Conservation (phyloP, 2,329 filamentous ascomycete species). For the Venturia oleaginea region DNA sequence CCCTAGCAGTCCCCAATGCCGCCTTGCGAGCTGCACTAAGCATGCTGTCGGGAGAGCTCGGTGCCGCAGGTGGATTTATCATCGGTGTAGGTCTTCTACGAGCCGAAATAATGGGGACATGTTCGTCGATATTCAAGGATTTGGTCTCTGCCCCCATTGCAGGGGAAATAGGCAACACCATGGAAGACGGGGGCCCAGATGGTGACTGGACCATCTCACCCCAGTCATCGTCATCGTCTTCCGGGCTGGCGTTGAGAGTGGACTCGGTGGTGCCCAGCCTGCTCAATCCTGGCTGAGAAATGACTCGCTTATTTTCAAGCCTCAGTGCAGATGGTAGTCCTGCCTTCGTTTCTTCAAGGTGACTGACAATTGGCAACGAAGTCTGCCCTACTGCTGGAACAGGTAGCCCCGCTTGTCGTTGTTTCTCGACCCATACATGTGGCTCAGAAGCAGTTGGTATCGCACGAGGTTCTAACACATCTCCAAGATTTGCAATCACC, state of each 20-base stretch:
- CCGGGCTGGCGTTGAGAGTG: neutral
- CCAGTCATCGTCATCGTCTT: constrained; percentile 12
- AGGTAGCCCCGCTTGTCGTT: neutral
- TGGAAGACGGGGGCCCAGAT: neutral
- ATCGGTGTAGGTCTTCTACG: constrained; percentile 3
- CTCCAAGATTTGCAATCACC: neutral
- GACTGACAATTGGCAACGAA: neutral
- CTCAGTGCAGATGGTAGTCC: neutral
- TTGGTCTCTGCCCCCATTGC: neutral
- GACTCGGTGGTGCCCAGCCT: neutral
- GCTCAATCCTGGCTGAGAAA: neutral
- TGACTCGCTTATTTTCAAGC: neutral
- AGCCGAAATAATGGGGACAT: neutral
- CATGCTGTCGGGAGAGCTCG: neutral
- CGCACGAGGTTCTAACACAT: neutral
- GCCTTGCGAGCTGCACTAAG: constrained; percentile 11
- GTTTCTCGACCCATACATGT: neutral
- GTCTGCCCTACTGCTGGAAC: neutral
- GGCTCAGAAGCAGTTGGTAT: neutral
- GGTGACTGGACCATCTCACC: constrained; percentile 10
- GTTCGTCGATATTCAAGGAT: no score
- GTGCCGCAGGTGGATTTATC: neutral
- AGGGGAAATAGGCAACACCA: neutral
- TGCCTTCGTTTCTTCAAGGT: neutral
- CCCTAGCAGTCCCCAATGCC: neutral